Percentiles rank a stretch among this genome's conserved stretches.
These are phyloP conservation scores for sunflower (Helianthus annuus) DNA, from an alignment of 129 eudicot species.

Conservation along the genomic window HanXRQr2.0-SUNRISE NC_035449.2:12664385-12664884, in stretches of 20 bases:
- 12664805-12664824: conserved; percentile 77
- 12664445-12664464: conserved; percentile 17
- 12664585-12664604: conserved; percentile 74
- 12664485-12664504: conserved; percentile 9
- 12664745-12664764: conserved; percentile 68
- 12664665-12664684: conserved; percentile 98
- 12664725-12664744: conserved; percentile 85
- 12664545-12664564: conserved; percentile 76
- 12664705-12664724: conserved; percentile 84
- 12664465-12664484: not conserved
- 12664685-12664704: conserved; percentile 69
- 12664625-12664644: conserved; percentile 72
- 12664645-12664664: conserved; percentile 74
- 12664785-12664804: conserved; percentile 63
- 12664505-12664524: conserved; percentile 56
- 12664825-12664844: conserved; percentile 82
- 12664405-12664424: conserved; percentile 32
- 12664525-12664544: conserved; percentile 51
- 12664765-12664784: conserved; percentile 19
- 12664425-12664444: conserved; percentile 25
- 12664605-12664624: conserved; percentile 86
- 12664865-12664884: conserved; percentile 74
- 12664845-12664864: conserved; percentile 78
- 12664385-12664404: conserved; percentile 33
- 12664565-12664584: conserved; percentile 61